Conservation (phyloP, 352 stramenopile species). For the Pythium diclinum region DNA sequence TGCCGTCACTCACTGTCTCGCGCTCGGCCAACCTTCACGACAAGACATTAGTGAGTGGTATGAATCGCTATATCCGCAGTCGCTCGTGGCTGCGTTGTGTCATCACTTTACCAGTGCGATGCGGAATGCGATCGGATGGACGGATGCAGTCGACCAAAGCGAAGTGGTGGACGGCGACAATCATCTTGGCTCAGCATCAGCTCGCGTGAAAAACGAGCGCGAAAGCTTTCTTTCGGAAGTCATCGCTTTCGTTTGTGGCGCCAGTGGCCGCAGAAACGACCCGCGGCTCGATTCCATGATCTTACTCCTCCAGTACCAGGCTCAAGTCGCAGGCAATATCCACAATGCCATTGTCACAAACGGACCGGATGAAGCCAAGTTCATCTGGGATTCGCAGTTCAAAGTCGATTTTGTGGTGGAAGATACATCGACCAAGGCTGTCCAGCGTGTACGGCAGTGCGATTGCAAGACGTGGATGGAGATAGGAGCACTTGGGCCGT, state of each 20-base stretch:
- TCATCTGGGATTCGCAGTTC: slow-evolving; percentile 17
- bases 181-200: neutral
- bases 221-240: neutral
- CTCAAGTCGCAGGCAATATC: slow-evolving; percentile 11
- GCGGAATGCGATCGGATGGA: neutral
- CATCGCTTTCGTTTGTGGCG: neutral
- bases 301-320: slow-evolving; percentile 10
- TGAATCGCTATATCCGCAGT: slow-evolving; percentile 32
- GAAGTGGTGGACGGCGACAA: neutral
- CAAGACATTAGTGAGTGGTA: neutral
- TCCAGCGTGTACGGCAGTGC: slow-evolving; percentile 4
- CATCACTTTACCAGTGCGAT: slow-evolving; percentile 41
- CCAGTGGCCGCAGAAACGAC: slow-evolving; percentile 1
- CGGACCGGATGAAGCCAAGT: neutral
- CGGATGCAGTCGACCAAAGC: neutral
- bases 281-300: slow-evolving; percentile 14
- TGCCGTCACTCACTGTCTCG: slow-evolving; percentile 17
- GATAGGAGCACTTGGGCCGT: slow-evolving; percentile 10
- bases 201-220: neutral
- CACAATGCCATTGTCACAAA: neutral
- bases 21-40: neutral
- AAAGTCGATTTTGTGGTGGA: slow-evolving; percentile 26
- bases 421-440: slow-evolving; percentile 12
- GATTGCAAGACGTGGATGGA: slow-evolving; percentile 7
- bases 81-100: slow-evolving; percentile 21